Evolutionary conservation across 257 asterid genomes (phyloP).

Genomic region (Apocynum venetum): DNA sequence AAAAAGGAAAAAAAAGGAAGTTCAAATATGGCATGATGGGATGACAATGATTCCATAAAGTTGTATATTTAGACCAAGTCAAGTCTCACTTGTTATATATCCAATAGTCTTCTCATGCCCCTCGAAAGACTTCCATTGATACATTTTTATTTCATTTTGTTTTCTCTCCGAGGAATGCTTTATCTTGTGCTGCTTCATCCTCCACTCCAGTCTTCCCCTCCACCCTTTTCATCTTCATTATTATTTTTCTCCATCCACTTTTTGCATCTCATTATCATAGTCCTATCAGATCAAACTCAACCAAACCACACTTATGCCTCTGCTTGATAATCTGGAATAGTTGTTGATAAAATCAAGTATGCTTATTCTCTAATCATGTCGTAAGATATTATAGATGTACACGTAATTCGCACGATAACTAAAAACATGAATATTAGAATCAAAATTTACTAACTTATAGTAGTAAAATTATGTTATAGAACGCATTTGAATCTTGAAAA

Average conservation of each 20-base stretch:
- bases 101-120: neutral
- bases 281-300: slow-evolving; percentile 12
- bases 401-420: too few relatives aligned
- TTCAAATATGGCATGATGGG: neutral
- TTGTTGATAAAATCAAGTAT: too few relatives aligned
- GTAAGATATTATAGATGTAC: too few relatives aligned
- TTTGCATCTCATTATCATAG: neutral
- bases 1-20: neutral
- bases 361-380: too few relatives aligned
- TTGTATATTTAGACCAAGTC: slow-evolving; percentile 26
- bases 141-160: too few relatives aligned
- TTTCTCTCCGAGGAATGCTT: too few relatives aligned
- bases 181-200: neutral
- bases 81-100: slow-evolving; percentile 16
- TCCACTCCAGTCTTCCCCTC: neutral
- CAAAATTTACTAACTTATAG: too few relatives aligned
- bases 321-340: too few relatives aligned
- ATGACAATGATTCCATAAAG: slow-evolving; percentile 10
- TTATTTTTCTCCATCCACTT: neutral
- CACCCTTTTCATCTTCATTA: neutral
- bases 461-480: too few relatives aligned
- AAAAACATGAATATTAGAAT: too few relatives aligned
- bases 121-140: slow-evolving; percentile 2
- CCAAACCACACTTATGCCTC: neutral
- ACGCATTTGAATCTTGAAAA: too few relatives aligned